Conservation (phyloP, 2,329 filamentous ascomycete genomes). For the Aspergillus pseudoviridinutans region DNA sequence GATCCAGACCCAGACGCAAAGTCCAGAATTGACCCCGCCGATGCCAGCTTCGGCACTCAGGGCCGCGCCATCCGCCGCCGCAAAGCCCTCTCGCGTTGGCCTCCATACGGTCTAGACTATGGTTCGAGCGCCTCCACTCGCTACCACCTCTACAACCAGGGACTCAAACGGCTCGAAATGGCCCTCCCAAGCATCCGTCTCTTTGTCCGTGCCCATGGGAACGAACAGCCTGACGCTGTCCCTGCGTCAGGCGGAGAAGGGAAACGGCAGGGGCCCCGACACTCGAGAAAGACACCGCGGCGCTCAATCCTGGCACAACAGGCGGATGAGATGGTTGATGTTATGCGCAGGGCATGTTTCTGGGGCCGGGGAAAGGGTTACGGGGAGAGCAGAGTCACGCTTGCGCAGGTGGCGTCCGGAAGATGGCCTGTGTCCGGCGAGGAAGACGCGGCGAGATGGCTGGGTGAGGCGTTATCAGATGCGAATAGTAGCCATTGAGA, state of each 20-base stretch:
- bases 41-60: neutral
- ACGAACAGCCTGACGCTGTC: neutral
- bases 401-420: constrained; percentile 1
- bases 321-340: constrained; percentile 38
- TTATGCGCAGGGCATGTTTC: constrained; percentile 43
- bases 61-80: constrained; percentile 24
- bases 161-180: constrained; percentile 23
- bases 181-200: constrained; percentile 32
- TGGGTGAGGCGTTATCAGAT: neutral
- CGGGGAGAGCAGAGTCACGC: constrained; percentile 33
- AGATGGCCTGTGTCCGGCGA: neutral
- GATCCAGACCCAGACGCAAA: neutral
- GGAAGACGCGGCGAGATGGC: neutral
- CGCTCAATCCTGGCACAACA: constrained; percentile 33
- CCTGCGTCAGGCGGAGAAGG: no score
- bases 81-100: constrained; percentile 38
- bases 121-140: constrained; percentile 17
- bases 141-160: constrained; percentile 10
- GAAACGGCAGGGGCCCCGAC: neutral
- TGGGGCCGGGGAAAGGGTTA: constrained; percentile 39
- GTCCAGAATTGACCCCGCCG: neutral
- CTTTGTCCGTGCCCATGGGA: constrained; percentile 10
- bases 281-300: neutral
- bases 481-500: neutral
- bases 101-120: constrained; percentile 36